phyloP scores from a whole-genome alignment of 768 basidiomycete species.

The Suillus alpinus region DNA sequence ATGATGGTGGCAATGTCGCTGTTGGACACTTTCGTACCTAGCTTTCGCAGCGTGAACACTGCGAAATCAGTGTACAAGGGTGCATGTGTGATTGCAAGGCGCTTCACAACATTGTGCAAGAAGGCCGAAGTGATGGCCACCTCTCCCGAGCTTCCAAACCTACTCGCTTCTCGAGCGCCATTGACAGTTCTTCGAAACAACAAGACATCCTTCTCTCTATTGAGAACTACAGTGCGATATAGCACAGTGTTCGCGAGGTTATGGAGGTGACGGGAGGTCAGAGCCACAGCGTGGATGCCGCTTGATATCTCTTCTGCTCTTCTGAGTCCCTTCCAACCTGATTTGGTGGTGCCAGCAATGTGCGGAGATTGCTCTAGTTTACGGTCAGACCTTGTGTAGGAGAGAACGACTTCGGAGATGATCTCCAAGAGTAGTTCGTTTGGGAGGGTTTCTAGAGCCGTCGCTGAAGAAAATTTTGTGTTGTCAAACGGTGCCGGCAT shows the following conservation, averaged over 20 bases:
- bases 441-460: slow-evolving; percentile 1
- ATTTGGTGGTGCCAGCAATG: not conserved
- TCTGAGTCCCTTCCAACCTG: not conserved
- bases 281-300: slow-evolving; percentile 23
- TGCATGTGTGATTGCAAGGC: slow-evolving; percentile 32
- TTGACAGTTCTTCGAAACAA: slow-evolving; percentile 37
- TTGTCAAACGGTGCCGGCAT: not conserved
- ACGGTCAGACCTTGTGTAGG: not conserved
- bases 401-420: slow-evolving; percentile 4
- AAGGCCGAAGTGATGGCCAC: slow-evolving; percentile 17
- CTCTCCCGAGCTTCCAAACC: not conserved
- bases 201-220: slow-evolving; percentile 24
- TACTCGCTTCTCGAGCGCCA: slow-evolving; percentile 15
- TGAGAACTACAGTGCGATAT: slow-evolving; percentile 39
- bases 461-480: not conserved
- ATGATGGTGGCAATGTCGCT: slow-evolving; percentile 23
- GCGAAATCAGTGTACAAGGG: slow-evolving; percentile 5
- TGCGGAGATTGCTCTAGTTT: not conserved
- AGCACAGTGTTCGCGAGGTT: slow-evolving; percentile 33
- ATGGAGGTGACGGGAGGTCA: slow-evolving; percentile 26
- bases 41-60: slow-evolving; percentile 13
- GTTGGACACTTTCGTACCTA: slow-evolving; percentile 16
- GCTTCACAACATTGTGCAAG: slow-evolving; percentile 33
- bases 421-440: slow-evolving; percentile 4
- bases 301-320: not conserved